A percentile compares a stretch with the other conserved stretches of the same genome.
Conservation (phyloP, 1,284 basidiomycete genomes). For the Blastosporella zonata region DNA sequence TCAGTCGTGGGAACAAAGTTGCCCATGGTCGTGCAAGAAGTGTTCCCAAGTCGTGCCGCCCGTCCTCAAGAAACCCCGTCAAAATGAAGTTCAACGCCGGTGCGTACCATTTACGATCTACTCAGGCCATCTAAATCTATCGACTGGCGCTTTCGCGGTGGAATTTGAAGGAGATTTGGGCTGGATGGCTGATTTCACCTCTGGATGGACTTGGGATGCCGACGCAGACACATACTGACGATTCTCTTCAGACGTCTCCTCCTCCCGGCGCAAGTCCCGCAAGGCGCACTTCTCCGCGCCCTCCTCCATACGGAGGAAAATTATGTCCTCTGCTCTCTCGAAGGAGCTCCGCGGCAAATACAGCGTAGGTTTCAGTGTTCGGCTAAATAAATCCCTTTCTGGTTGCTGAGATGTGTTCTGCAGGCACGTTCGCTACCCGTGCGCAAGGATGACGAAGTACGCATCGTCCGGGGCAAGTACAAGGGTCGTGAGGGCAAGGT, state of each 20-base stretch:
- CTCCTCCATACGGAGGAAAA: conserved; percentile 92
- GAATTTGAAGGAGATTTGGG: conserved; percentile 32
- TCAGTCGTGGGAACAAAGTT: conserved; percentile 32
- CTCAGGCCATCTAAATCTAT: conserved; percentile 16
- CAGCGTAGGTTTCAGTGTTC: conserved; percentile 61
- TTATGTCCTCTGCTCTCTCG: conserved; percentile 94
- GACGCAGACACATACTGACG: conserved; percentile 29
- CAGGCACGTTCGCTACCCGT: conserved; percentile 83
- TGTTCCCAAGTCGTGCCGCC: conserved; percentile 40
- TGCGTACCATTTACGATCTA: conserved; percentile 41
- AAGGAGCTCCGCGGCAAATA: conserved; percentile 95
- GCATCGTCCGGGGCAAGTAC: conserved; percentile 95
- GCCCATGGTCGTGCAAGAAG: conserved; percentile 17
- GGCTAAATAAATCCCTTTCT: background rate
- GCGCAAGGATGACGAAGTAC: conserved; percentile 98
- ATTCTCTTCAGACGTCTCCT: conserved; percentile 65
- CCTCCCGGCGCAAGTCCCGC: conserved; percentile 93
- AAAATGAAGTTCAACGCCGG: conserved; percentile 80
- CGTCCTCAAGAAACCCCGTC: conserved; percentile 54
- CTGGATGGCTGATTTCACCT: conserved; percentile 49
- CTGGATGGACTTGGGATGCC: conserved; percentile 43
- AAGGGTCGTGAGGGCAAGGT: conserved; percentile 99
- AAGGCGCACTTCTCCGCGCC: conserved; percentile 96
- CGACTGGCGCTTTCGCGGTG: conserved; percentile 24
- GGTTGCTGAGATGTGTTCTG: background rate